Evolutionary conservation across 345 rosid genomes (phyloP).

Genomic region (Kandelia obovata): DNA sequence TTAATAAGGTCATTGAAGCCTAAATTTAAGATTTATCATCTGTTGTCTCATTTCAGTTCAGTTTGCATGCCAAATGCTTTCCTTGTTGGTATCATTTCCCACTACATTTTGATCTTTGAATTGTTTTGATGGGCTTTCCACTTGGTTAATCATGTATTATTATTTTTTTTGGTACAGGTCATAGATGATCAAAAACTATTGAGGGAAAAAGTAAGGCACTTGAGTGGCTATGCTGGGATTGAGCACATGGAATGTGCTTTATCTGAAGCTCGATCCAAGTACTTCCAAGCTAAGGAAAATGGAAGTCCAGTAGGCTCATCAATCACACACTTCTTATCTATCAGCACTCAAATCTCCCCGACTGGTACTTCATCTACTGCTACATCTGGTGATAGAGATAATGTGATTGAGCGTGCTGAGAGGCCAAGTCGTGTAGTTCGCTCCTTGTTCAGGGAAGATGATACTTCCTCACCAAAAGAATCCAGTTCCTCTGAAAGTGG

Average conservation of each 20-base stretch:
- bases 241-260: constrained; percentile 70
- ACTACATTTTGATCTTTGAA: too few relatives aligned
- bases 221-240: constrained; percentile 74
- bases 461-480: constrained; percentile 24
- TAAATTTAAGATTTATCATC: too few relatives aligned
- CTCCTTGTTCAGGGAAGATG: constrained; percentile 51
- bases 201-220: constrained; percentile 62
- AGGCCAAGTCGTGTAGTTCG: constrained; percentile 48
- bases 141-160: too few relatives aligned
- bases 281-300: constrained; percentile 46
- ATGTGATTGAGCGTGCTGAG: constrained; percentile 26
- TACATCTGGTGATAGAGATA: constrained; percentile 27
- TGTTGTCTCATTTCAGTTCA: too few relatives aligned
- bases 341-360: constrained; percentile 36
- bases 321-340: constrained; percentile 20
- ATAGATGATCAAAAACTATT: constrained; percentile 70
- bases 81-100: too few relatives aligned
- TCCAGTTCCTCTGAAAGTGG: constrained; percentile 31
- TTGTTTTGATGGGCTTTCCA: too few relatives aligned
- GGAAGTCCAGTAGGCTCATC: constrained; percentile 60
- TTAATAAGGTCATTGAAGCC: too few relatives aligned
- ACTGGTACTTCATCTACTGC: constrained; percentile 29
- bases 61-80: too few relatives aligned
- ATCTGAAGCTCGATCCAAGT: constrained; percentile 58
- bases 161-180: constrained; percentile 38